Evolutionary conservation across 2,329 filamentous ascomycete species (phyloP).

Genomic region (Alternaria brassicicola): DNA sequence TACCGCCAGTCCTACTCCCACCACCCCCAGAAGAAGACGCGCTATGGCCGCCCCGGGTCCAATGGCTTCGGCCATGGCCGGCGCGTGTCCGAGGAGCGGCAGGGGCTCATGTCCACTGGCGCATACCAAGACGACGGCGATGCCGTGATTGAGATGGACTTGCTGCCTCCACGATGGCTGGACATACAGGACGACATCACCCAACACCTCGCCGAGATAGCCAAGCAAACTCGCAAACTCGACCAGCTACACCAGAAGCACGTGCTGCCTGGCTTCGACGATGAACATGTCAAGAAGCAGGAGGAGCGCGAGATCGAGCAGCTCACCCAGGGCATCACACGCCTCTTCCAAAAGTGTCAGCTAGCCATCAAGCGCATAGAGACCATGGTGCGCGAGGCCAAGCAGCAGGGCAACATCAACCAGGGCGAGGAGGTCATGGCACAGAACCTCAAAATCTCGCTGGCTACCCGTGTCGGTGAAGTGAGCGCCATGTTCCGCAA

Average conservation of each 20-base stretch:
- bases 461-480: slow-evolving; percentile 88
- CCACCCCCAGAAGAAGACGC: slow-evolving; percentile 86
- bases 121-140: slow-evolving; percentile 87
- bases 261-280: slow-evolving; percentile 93
- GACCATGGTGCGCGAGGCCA: slow-evolving; percentile 81
- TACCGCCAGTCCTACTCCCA: slow-evolving; percentile 98
- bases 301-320: slow-evolving; percentile 91
- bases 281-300: slow-evolving; percentile 83
- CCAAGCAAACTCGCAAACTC: slow-evolving; percentile 79
- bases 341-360: slow-evolving; percentile 88
- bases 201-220: slow-evolving; percentile 79
- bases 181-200: slow-evolving; percentile 94
- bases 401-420: slow-evolving; percentile 72
- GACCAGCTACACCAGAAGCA: slow-evolving; percentile 97
- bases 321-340: slow-evolving; percentile 88
- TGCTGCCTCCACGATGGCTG: slow-evolving; percentile 92
- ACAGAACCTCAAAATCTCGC: slow-evolving; percentile 89
- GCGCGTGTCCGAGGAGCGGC: slow-evolving; percentile 65
- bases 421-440: slow-evolving; percentile 94
- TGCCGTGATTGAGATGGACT: slow-evolving; percentile 96
- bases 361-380: slow-evolving; percentile 87
- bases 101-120: slow-evolving; percentile 81
- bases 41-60: slow-evolving; percentile 60
- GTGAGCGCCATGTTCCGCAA: slow-evolving; percentile 91
- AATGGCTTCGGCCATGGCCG: slow-evolving; percentile 58